Percentiles rank a stretch among this genome's conserved stretches.
Evolutionary conservation across 208 protist species (phyloP).

Genomic region (Acanthamoeba quina): DNA sequence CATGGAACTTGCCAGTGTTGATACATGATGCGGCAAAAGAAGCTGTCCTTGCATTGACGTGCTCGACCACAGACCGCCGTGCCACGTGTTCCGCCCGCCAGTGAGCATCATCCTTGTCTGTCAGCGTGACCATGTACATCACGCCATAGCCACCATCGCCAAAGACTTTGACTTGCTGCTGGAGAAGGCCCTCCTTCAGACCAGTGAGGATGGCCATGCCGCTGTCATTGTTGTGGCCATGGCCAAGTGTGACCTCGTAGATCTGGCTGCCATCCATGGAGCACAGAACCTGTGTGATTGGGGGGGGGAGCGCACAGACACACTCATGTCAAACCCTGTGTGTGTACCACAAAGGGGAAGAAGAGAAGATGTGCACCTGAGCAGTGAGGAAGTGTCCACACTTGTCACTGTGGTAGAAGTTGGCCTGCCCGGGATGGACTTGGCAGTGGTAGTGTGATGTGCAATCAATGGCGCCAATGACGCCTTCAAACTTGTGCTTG

Average conservation of each 20-base stretch:
- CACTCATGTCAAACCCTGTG: neutral
- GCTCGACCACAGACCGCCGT: neutral
- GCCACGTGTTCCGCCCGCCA: neutral
- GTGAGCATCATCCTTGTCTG: neutral
- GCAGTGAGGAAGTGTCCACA: conserved; percentile 30
- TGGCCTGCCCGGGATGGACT: conserved; percentile 29
- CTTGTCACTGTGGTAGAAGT: conserved; percentile 24
- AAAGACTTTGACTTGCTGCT: neutral
- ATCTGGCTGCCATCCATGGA: neutral
- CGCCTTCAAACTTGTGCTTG: neutral
- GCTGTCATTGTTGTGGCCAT: neutral
- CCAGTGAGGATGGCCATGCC: neutral
- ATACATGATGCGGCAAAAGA: conserved; percentile 23
- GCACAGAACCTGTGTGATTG: neutral
- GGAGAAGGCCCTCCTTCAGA: neutral
- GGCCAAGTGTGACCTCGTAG: neutral
- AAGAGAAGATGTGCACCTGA: neutral
- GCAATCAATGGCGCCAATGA: conserved; percentile 15
- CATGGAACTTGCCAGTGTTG: conserved; percentile 5
- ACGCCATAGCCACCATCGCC: neutral
- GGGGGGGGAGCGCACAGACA: neutral
- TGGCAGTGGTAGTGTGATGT: conserved; percentile 23
- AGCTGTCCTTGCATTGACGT: neutral
- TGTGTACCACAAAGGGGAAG: neutral
- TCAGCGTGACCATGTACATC: neutral